Percentiles rank a stretch among this genome's conserved stretches.
Conservation (phyloP, 78 protist genomes). For the Creolimax fragrantissima region DNA sequence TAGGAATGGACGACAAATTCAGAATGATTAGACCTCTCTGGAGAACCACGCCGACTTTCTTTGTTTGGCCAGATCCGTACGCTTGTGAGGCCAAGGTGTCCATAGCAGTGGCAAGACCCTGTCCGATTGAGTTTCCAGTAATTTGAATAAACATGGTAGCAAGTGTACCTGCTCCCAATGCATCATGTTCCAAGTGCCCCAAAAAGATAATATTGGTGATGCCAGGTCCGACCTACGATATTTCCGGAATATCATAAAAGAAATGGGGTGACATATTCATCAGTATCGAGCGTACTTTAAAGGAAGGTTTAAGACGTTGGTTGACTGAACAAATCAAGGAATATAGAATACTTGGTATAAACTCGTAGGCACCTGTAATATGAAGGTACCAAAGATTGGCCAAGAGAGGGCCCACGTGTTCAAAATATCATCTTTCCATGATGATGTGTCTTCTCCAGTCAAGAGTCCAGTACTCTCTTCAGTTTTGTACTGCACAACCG, state of each 20-base stretch:
- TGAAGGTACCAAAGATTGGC: conserved; percentile 9
- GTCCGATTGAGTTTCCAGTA: neutral
- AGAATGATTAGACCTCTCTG: neutral
- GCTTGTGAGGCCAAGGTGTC: conserved; percentile 30
- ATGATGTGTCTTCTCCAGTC: neutral
- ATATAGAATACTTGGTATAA: neutral
- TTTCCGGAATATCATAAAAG: too few relatives aligned
- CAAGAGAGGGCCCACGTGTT: neutral
- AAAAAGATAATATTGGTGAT: neutral
- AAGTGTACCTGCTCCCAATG: neutral
- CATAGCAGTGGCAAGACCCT: conserved; percentile 15
- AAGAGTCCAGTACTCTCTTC: neutral
- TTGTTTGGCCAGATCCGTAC: neutral
- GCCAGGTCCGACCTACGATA: neutral
- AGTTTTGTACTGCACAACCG: neutral
- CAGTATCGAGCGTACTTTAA: neutral
- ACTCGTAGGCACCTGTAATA: neutral
- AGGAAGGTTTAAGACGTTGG: neutral
- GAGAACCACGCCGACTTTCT: neutral
- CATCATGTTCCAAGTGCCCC: neutral
- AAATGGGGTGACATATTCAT: neutral
- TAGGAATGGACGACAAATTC: neutral
- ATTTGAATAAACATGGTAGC: neutral
- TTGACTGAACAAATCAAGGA: neutral
- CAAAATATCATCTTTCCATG: neutral